Base-by-base conservation (phyloP, 179 eudicot species). In the Beta corolliflora region DNA sequence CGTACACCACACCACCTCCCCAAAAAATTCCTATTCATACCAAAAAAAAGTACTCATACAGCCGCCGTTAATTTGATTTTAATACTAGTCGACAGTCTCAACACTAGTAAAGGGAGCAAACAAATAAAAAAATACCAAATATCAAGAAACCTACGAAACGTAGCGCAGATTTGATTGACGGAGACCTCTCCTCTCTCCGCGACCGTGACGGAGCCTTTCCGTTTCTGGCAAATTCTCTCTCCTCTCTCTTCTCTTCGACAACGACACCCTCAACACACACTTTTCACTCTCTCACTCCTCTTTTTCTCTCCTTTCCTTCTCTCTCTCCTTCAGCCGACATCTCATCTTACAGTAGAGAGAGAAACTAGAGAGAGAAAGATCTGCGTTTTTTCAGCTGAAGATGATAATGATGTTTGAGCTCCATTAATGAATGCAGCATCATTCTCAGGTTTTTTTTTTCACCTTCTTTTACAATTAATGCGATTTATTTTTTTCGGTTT, bases 121-220 rank as follows among this genome's bases (percentile, higher is more conserved):
- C 18, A 14, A 6, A 77, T 9, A 31, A 53, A 55, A 53, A 23
- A 55, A 54, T 50, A 50, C 18, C 0, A 13, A 77, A 77, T 5
- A 36, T 36, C 41, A 36, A 13, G 14, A 58, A 65, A 77, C 56
- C 70, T 46, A 65, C 70, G 60, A 77, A 64, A 73, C 48, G 3
- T 36, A 64, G 5, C 66, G 59, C 29, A n/a, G 56, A 50, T 3
- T 56, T 45, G 80, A 77, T 77, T 81, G 80, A 81, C 80, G 84
- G 83, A 67, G 58, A 41, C 44, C 11, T 50, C 13, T 73, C 71
- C 75, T 48, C 71, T 12, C 72, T n/a, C n/a, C 48, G 19, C 58
- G 45, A 46, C 80, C 76, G 76, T 63, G 46, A 71, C 81, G 71
- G 69, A 19, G 3, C 58, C 56, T 75, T 81, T 81, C 79, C 83